phyloP scores from a whole-genome alignment of 2,329 filamentous ascomycete genomes.

The Bipolaris sorokiniana region DNA sequence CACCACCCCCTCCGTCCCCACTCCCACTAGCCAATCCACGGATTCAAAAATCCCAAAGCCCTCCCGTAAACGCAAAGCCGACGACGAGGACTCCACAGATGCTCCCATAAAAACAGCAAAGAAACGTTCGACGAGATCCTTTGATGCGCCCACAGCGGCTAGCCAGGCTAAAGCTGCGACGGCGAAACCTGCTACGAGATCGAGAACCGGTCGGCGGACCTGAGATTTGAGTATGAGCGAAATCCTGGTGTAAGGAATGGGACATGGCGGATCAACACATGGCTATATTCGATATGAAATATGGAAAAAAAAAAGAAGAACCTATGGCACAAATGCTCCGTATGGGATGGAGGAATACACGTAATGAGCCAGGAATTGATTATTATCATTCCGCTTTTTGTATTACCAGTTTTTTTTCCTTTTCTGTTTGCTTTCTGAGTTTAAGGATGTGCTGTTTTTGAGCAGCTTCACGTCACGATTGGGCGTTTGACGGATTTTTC shows the following conservation, averaged over 20 bases:
- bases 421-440: neutral
- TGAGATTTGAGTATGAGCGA: neutral
- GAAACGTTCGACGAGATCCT: conserved; percentile 41
- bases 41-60: conserved; percentile 13
- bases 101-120: conserved; percentile 26
- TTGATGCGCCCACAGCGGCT: conserved; percentile 46
- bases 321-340: too few species aligned
- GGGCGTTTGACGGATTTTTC: neutral
- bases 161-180: conserved; percentile 38
- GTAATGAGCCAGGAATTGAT: too few species aligned
- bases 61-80: conserved; percentile 45
- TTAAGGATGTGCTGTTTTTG: too few species aligned
- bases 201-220: neutral
- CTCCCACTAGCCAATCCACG: neutral
- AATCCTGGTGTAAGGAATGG: too few species aligned
- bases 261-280: too few species aligned
- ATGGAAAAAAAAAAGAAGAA: neutral
- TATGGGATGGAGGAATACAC: too few species aligned
- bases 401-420: neutral
- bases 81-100: conserved; percentile 22
- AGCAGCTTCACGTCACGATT: too few species aligned
- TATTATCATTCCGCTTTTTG: too few species aligned
- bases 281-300: too few species aligned
- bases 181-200: conserved; percentile 21
- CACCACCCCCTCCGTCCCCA: conserved; percentile 12